These are phyloP conservation scores for Diplodia mutila DNA, from an alignment of 2,329 filamentous ascomycete species.

Conservation along the genomic window DNA sequence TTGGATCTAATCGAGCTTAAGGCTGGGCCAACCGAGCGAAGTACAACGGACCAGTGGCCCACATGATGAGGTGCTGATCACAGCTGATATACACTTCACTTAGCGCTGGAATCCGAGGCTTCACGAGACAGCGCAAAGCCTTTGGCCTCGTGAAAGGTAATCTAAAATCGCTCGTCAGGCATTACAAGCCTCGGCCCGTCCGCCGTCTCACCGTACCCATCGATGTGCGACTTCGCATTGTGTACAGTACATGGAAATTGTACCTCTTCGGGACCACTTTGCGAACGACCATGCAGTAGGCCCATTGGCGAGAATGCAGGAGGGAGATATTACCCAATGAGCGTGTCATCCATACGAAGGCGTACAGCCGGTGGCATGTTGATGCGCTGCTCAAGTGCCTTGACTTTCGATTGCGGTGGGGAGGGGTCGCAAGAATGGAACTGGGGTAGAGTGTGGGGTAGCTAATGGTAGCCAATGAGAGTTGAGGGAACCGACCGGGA, in stretches of 20 bases:
- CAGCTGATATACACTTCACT: constrained; percentile 9
- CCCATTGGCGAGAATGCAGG: background rate
- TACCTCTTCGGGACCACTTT: background rate
- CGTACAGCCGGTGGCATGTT: background rate
- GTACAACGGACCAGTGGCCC: background rate
- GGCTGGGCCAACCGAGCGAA: background rate
- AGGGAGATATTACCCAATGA: background rate
- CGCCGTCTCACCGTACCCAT: background rate
- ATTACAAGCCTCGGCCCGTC: constrained; percentile 4
- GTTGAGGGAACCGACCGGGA: background rate
- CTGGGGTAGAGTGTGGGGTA: constrained; percentile 16
- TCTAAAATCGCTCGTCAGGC: background rate
- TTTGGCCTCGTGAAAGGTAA: background rate
- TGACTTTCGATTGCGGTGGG: background rate
- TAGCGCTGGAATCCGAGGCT: background rate
- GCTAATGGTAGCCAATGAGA: background rate
- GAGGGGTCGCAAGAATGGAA: background rate
- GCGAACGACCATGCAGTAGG: background rate
- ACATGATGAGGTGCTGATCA: background rate
- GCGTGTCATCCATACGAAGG: background rate
- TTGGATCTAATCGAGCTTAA: background rate
- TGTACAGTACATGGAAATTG: background rate
- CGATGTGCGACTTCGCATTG: background rate
- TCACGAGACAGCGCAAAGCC: background rate
- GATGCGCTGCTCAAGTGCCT: too few species aligned